phyloP scores from a whole-genome alignment of 208 protist species.

The Crithidia mellificae region DNA sequence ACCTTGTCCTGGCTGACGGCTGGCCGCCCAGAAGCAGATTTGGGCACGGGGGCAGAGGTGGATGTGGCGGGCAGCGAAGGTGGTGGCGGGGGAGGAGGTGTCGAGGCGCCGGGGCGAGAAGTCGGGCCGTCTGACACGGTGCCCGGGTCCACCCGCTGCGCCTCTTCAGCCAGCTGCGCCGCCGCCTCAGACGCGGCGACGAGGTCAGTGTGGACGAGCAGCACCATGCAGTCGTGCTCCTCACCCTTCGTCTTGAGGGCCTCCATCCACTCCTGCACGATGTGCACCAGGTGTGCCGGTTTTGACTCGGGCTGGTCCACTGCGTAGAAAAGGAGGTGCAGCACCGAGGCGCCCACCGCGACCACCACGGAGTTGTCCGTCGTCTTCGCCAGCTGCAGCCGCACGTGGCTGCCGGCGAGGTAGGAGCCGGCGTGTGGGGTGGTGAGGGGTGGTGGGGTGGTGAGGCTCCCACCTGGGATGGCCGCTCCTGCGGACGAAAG shows the following conservation, averaged over 20 bases:
- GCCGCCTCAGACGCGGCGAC: slow-evolving; percentile 36
- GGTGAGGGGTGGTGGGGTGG: not conserved
- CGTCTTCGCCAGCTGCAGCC: slow-evolving; percentile 71
- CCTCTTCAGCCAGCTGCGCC: slow-evolving; percentile 24
- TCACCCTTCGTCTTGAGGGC: slow-evolving; percentile 49
- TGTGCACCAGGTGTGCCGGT: slow-evolving; percentile 47
- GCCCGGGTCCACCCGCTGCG: slow-evolving; percentile 1
- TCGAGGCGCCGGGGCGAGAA: not conserved
- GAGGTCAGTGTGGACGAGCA: slow-evolving; percentile 55
- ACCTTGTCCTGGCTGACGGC: slow-evolving; percentile 43
- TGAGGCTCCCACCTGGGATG: not conserved
- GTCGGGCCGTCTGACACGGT: not conserved
- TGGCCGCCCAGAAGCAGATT: not conserved
- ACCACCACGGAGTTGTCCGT: slow-evolving; percentile 41
- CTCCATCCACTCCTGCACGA: slow-evolving; percentile 60
- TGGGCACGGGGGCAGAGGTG: too few relatives aligned
- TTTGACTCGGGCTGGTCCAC: slow-evolving; percentile 57
- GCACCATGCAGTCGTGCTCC: slow-evolving; percentile 53
- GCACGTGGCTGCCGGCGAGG: slow-evolving; percentile 46
- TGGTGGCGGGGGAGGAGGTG: not conserved
- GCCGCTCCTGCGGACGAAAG: not conserved
- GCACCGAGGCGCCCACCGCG: slow-evolving; percentile 36
- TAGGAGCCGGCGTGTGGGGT: slow-evolving; percentile 26
- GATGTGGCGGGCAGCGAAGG: too few relatives aligned
- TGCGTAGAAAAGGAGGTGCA: slow-evolving; percentile 70